Evolutionary conservation across 1,139 yeast genomes (phyloP).

Genomic region (Suhomyces ambrosiae): DNA sequence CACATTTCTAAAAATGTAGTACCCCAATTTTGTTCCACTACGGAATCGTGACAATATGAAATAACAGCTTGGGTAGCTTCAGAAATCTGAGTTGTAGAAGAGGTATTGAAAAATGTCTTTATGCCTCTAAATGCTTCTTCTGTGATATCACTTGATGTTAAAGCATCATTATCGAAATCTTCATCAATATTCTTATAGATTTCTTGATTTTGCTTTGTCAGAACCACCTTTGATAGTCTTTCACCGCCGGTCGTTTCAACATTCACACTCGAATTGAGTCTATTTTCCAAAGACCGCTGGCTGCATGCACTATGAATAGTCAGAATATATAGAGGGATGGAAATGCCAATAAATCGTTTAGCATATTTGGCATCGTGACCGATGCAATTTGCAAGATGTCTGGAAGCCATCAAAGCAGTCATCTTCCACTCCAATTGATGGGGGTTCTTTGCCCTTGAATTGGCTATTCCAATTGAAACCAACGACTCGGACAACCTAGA

Average conservation of each 20-base stretch:
- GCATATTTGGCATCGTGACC: constrained; percentile 44
- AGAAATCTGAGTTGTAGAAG: constrained; percentile 50
- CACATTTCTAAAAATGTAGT: constrained; percentile 61
- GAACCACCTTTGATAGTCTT: constrained; percentile 29
- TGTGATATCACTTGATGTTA: constrained; percentile 30
- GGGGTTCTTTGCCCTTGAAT: constrained; percentile 27
- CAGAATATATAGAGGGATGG: constrained; percentile 46
- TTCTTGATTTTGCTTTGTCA: constrained; percentile 26
- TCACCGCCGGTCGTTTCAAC: constrained; percentile 28
- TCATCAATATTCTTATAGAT: constrained; percentile 25
- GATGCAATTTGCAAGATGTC: constrained; percentile 45
- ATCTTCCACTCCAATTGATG: constrained; percentile 52
- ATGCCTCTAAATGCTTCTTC: constrained; percentile 49
- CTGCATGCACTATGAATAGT: constrained; percentile 25
- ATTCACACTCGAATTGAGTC: constrained; percentile 28
- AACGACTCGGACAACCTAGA: constrained; percentile 42
- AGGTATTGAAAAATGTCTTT: constrained; percentile 52
- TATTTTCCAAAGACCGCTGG: constrained; percentile 22
- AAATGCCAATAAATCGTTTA: constrained; percentile 36
- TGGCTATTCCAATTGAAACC: constrained; percentile 30
- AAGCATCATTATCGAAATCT: constrained; percentile 34
- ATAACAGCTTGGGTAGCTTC: constrained; percentile 50
- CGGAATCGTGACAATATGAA: constrained; percentile 30
- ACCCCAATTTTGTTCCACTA: constrained; percentile 48
- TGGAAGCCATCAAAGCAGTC: constrained; percentile 48